Evolutionary conservation across 192 early-diverging fungal genomes (phyloP), one percentile per base, ranked within the genome.

Genomic region (Coemansia sp.): DNA sequence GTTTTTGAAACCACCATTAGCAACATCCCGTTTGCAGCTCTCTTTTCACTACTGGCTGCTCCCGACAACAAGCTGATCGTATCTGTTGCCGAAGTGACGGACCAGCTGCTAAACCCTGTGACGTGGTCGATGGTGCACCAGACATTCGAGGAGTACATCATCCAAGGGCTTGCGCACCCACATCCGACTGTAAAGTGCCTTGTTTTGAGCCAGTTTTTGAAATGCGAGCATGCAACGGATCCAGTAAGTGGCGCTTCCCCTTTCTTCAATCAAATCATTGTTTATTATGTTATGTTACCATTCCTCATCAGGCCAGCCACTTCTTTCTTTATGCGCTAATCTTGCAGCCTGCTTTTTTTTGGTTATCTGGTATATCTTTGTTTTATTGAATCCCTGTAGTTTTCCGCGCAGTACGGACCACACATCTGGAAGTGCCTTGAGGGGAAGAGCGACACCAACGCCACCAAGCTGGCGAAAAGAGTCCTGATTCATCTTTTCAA

Each of bases 121-220:
- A 72, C 66, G 9, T 82, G 74, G 73, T 16, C 70, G 7, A 77
- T 77, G 71, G 67, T 82, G 40, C 71, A 83, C 57, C 68, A 77
- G 62, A 77, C 71, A 29, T 78, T 78, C 25, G 75, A 78, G 33
- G 81, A 83, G 59, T 78, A 83, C 52, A 75, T 83, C 28, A 66
- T 78, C 31, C 73, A 77, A 52, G 81, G 81, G 20, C 60, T 83
- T 45, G 72, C 65, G 30, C 75, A 77, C 39, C 75, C 75, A 31
- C 71, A 83, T 51, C 75, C 71, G 7, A 66, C 56, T n/a, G 79
- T 82, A 7, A 72, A 74, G 53, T 64, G 62, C 23, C 68, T 82
- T 56, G 79, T 76, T 15, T 57, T 82, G 61, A 64, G 63, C 6
- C 79, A 82, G 63, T 72, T 82, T 42, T 59, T 75, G 42, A 82